These are phyloP conservation scores for Chlorella sorokiniana DNA, from an alignment of 139 green algal species.

Conservation along the genomic window DNA sequence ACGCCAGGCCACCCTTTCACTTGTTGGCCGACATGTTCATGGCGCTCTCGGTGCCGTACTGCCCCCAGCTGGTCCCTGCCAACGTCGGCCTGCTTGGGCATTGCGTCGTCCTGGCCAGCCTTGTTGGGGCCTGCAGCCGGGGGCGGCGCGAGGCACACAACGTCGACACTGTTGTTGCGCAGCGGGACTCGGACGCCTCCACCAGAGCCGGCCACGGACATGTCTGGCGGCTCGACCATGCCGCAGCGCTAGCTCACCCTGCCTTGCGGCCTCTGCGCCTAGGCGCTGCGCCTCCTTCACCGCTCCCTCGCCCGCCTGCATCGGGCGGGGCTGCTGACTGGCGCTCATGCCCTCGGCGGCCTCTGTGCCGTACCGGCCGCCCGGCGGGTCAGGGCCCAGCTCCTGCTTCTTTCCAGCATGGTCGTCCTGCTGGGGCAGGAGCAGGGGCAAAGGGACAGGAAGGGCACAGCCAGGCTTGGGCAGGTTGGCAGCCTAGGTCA, in stretches of 20 bases:
- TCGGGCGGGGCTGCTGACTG: background rate
- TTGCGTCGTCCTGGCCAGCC: background rate
- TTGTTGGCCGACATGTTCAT: background rate
- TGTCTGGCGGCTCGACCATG: too few relatives aligned
- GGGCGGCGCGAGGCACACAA: too few relatives aligned
- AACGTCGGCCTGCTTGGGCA: background rate
- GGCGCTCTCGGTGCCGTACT: background rate
- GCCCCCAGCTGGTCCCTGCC: background rate
- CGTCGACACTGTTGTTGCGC: too few relatives aligned
- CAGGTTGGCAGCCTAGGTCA: too few relatives aligned
- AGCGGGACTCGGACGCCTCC: too few relatives aligned
- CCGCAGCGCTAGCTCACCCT: background rate
- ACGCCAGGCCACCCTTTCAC: background rate
- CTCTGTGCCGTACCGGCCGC: conserved; percentile 12
- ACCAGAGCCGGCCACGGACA: too few relatives aligned
- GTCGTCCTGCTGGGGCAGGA: background rate
- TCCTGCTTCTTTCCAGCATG: background rate
- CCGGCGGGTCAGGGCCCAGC: background rate
- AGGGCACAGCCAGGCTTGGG: too few relatives aligned
- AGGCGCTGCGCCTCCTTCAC: conserved; percentile 8
- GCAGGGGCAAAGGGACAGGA: too few relatives aligned
- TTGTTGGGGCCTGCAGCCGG: conserved; percentile 6
- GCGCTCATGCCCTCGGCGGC: background rate
- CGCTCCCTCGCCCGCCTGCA: background rate
- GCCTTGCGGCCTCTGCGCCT: background rate